Evolutionary conservation across 2,329 filamentous ascomycete species (phyloP).

Genomic region (Microdochium paspali): DNA sequence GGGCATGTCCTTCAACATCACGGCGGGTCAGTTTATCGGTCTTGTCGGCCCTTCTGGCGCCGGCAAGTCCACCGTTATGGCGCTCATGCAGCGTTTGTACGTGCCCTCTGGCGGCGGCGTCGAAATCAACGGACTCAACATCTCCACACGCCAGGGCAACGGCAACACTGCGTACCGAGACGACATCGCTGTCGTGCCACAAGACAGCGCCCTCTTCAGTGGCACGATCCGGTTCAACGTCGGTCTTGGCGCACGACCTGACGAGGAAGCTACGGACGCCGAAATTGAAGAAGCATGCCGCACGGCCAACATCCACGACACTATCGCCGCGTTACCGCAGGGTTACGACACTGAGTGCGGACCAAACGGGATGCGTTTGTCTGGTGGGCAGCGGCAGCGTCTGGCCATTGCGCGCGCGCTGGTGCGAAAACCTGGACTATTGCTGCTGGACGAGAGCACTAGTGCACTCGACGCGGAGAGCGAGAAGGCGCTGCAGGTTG

Average conservation of each 20-base stretch:
- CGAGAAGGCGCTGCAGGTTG: conserved; percentile 32
- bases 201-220: conserved; percentile 57
- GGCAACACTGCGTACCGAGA: background rate
- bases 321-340: conserved; percentile 48
- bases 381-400: conserved; percentile 40
- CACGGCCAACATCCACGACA: conserved; percentile 54
- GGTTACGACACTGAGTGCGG: conserved; percentile 37
- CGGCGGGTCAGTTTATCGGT: conserved; percentile 45
- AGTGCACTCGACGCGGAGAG: conserved; percentile 37
- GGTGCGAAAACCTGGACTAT: conserved; percentile 16
- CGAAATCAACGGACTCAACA: conserved; percentile 47
- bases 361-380: conserved; percentile 36
- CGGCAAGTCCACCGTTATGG: conserved; percentile 53
- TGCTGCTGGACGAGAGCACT: conserved; percentile 38
- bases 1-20: conserved; percentile 35
- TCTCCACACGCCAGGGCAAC: conserved; percentile 17
- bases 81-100: conserved; percentile 52
- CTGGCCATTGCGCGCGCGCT: conserved; percentile 33
- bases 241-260: conserved; percentile 45
- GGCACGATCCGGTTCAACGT: conserved; percentile 56
- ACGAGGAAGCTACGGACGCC: conserved; percentile 43
- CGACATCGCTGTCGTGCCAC: conserved; percentile 46
- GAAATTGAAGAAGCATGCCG: conserved; percentile 52
- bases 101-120: conserved; percentile 45
- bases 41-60: conserved; percentile 54